Evolutionary conservation across 2,329 filamentous ascomycete genomes (phyloP).

Genomic region (Sarocladiaceae sp.): DNA sequence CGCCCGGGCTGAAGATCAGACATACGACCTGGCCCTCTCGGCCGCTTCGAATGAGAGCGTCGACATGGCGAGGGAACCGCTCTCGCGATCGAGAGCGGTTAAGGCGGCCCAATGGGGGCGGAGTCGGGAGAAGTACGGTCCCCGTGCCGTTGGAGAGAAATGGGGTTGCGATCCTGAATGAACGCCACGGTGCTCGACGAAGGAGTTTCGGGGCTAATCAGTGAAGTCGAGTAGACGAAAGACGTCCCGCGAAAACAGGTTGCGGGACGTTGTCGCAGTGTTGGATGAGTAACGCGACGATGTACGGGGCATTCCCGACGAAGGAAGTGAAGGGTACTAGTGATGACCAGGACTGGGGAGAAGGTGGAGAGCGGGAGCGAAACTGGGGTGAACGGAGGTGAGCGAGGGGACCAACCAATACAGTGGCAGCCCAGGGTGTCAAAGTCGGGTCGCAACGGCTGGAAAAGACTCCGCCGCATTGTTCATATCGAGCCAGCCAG

Average conservation of each 20-base stretch:
- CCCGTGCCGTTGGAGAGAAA: constrained; percentile 1
- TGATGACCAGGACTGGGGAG: background rate
- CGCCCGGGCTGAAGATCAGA: background rate
- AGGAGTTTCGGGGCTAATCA: background rate
- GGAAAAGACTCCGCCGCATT: no score
- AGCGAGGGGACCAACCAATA: no score
- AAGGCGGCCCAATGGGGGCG: background rate
- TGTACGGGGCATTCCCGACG: background rate
- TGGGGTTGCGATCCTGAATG: background rate
- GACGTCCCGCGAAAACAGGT: no score
- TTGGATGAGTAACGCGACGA: no score
- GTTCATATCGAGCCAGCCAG: no score
- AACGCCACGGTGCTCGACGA: background rate
- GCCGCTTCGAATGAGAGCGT: constrained; percentile 4
- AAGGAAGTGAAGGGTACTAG: background rate
- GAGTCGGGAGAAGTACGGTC: constrained; percentile 2
- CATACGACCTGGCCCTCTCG: constrained; percentile 5
- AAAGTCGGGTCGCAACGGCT: background rate
- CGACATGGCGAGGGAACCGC: constrained; percentile 4
- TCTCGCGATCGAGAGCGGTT: background rate
- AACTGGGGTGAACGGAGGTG: background rate
- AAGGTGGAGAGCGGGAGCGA: background rate
- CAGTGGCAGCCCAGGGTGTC: background rate
- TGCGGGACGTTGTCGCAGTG: no score
- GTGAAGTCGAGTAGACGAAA: background rate